Evolutionary conservation across 2,329 filamentous ascomycete species (phyloP).

Genomic region (Aaosphaeria arxii): DNA sequence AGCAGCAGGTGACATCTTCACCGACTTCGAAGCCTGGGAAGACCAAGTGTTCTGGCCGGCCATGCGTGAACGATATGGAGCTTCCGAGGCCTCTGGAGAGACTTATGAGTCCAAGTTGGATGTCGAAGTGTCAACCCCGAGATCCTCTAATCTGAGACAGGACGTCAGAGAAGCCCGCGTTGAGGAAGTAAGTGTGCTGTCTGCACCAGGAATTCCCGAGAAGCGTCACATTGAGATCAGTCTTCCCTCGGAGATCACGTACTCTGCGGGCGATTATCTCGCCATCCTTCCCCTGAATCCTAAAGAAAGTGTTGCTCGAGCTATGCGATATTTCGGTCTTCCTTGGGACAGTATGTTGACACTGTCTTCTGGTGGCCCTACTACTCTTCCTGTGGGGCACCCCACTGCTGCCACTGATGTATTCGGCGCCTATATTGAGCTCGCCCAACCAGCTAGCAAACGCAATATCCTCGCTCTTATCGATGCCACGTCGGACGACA

Average conservation of each 20-base stretch:
- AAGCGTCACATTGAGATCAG: constrained; percentile 44
- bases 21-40: constrained; percentile 41
- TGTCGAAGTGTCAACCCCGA: constrained; percentile 32
- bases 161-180: constrained; percentile 36
- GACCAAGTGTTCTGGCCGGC: constrained; percentile 38
- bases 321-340: constrained; percentile 62
- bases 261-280: constrained; percentile 73
- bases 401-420: constrained; percentile 62
- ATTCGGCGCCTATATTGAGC: constrained; percentile 69
- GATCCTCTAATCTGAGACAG: constrained; percentile 34
- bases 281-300: constrained; percentile 71
- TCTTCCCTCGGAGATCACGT: constrained; percentile 52
- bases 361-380: constrained; percentile 58
- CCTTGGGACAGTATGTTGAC: constrained; percentile 67
- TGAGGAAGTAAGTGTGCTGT: constrained; percentile 28
- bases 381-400: constrained; percentile 62
- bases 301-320: constrained; percentile 58
- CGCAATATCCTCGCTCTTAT: constrained; percentile 53
- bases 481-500: constrained; percentile 49
- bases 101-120: constrained; percentile 25
- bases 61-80: constrained; percentile 28
- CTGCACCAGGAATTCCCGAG: constrained; percentile 20
- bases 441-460: constrained; percentile 69
- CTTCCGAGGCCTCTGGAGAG: constrained; percentile 10
- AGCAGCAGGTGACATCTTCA: constrained; percentile 39